These are phyloP conservation scores for Cercospora sojina DNA, from an alignment of 2,329 filamentous ascomycete species.

Conservation along the genomic window DNA sequence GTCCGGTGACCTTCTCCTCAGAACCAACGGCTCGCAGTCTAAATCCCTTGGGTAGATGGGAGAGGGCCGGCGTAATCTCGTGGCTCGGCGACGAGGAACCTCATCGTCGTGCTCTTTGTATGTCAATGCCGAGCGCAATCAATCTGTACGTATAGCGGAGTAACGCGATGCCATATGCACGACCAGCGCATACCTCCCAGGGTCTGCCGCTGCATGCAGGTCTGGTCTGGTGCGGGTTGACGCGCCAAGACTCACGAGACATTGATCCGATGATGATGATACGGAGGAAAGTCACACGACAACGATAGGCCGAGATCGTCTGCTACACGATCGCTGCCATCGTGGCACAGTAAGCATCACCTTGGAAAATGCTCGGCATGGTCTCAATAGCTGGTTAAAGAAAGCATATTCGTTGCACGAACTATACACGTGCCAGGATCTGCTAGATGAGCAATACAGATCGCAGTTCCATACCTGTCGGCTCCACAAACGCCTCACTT, in stretches of 20 bases:
- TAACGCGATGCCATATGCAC: constrained; percentile 6
- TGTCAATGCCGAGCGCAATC: constrained; percentile 1
- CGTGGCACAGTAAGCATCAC: background rate
- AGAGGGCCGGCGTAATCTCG: constrained; percentile 12
- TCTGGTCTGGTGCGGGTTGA: background rate
- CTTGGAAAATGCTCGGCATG: background rate
- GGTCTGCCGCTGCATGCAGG: constrained; percentile 4
- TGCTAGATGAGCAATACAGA: background rate
- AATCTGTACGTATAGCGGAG: constrained; percentile 5
- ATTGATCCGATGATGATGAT: background rate
- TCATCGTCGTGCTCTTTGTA: background rate
- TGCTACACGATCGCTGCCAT: background rate
- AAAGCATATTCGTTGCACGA: background rate
- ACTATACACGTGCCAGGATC: background rate
- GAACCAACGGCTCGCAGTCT: background rate
- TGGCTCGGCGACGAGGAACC: constrained; percentile 9
- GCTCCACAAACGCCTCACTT: constrained; percentile 4
- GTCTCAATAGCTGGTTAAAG: background rate
- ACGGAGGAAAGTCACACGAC: background rate
- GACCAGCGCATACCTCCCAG: constrained; percentile 12
- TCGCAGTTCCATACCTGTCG: background rate
- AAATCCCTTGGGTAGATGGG: background rate
- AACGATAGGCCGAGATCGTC: background rate
- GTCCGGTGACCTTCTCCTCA: background rate
- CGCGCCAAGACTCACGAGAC: background rate